These are phyloP conservation scores for Mycena crocata DNA, from an alignment of 768 basidiomycete genomes.

Conservation along the genomic window DNA sequence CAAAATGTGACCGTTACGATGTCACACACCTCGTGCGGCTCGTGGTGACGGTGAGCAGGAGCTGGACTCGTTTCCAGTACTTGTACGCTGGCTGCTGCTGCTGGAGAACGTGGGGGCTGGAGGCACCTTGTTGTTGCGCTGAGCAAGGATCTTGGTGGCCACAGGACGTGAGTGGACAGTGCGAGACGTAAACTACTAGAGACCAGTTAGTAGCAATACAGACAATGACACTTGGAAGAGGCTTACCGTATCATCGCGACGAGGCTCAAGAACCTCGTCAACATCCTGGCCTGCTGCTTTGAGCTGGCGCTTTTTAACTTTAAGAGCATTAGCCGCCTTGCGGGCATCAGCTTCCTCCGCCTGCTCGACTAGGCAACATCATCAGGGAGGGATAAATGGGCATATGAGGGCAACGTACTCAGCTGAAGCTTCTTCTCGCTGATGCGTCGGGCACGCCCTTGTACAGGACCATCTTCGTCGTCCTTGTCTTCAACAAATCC, in stretches of 20 bases:
- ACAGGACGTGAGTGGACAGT: neutral
- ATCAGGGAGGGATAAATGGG: too few species aligned
- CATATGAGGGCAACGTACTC: too few species aligned
- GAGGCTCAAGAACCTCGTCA: neutral
- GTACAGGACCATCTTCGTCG: too few species aligned
- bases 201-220: neutral
- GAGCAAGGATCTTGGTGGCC: conserved; percentile 11
- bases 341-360: neutral
- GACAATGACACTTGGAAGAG: neutral
- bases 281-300: neutral
- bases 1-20: too few species aligned
- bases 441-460: too few species aligned
- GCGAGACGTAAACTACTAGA: conserved; percentile 18
- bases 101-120: too few species aligned
- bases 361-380: neutral
- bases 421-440: too few species aligned
- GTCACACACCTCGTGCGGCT: too few species aligned
- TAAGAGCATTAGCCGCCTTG: neutral
- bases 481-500: too few species aligned
- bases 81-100: too few species aligned
- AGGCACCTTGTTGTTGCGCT: conserved; percentile 5
- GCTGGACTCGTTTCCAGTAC: too few species aligned
- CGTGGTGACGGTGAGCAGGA: too few species aligned
- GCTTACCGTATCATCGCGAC: conserved; percentile 8
- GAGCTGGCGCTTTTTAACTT: neutral